Percentiles rank a stretch among this genome's conserved stretches.
Conservation (phyloP, 495 filamentous ascomycete genomes). For the Daldinia bambusicola region DNA sequence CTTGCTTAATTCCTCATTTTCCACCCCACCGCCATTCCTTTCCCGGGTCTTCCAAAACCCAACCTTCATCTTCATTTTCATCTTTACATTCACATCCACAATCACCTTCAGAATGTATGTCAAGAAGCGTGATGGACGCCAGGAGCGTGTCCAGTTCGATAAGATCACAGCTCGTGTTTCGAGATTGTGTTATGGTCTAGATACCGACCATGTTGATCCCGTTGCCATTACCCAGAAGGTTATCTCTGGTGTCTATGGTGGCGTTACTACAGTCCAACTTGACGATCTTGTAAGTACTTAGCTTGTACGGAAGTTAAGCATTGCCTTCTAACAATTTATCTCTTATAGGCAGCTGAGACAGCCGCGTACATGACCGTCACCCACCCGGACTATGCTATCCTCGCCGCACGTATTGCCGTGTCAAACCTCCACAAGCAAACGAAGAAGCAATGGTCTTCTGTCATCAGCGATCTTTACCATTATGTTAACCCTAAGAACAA, state of each 20-base stretch:
- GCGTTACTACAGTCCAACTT: slow-evolving; percentile 93
- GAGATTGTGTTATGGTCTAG: slow-evolving; percentile 94
- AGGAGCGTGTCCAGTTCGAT: slow-evolving; percentile 99
- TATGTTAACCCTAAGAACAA: slow-evolving; percentile 96
- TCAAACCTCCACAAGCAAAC: slow-evolving; percentile 99
- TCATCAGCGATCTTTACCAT: slow-evolving; percentile 91
- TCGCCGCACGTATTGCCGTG: slow-evolving; percentile 97
- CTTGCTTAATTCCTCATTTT: slow-evolving; percentile 10
- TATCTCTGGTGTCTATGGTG: slow-evolving; percentile 98
- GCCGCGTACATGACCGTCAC: slow-evolving; percentile 99
- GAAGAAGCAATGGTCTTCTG: slow-evolving; percentile 97
- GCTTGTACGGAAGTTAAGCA: neutral
- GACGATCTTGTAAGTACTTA: slow-evolving; percentile 85
- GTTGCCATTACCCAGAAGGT: slow-evolving; percentile 99
- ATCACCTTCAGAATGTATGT: slow-evolving; percentile 61
- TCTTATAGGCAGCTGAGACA: slow-evolving; percentile 88
- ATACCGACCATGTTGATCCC: slow-evolving; percentile 95
- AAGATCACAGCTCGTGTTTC: slow-evolving; percentile 99
- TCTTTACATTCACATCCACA: too few species aligned
- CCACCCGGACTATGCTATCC: slow-evolving; percentile 98
- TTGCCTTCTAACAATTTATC: slow-evolving; percentile 17
- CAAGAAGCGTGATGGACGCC: slow-evolving; percentile 84
- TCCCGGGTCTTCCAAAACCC: slow-evolving; percentile 18
- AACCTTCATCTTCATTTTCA: slow-evolving; percentile 34
- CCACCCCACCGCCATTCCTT: slow-evolving; percentile 23